Percentiles rank a stretch among this genome's conserved stretches.
phyloP scores from a whole-genome alignment of 2,329 filamentous ascomycete genomes.

The Botrytis pseudocinerea region DNA sequence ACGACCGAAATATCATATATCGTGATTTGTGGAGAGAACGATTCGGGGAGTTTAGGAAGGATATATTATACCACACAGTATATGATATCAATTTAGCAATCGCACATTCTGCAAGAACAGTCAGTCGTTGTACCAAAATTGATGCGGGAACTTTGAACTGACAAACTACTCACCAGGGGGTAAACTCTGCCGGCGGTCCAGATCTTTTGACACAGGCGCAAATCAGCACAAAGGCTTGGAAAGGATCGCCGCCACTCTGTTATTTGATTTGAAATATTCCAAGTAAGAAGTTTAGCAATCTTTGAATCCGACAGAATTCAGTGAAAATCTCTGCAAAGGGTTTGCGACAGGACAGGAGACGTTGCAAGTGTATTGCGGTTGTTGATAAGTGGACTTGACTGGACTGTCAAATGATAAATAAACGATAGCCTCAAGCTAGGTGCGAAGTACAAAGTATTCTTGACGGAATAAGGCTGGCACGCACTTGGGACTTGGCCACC shows the following conservation, averaged over 20 bases:
- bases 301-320: no score
- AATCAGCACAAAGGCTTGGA: not conserved
- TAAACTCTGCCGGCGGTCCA: not conserved
- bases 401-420: not conserved
- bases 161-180: slow-evolving; percentile 2
- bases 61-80: not conserved
- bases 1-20: not conserved
- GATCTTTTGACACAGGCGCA: not conserved
- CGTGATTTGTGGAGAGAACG: not conserved
- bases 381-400: slow-evolving; percentile 6
- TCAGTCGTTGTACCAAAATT: not conserved
- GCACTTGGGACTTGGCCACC: not conserved
- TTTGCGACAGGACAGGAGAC: slow-evolving; percentile 7
- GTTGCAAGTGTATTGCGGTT: not conserved
- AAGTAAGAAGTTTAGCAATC: not conserved
- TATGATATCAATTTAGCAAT: not conserved
- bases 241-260: not conserved
- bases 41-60: not conserved
- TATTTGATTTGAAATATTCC: not conserved
- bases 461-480: not conserved
- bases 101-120: not conserved
- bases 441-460: no score
- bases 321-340: not conserved
- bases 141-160: not conserved
- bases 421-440: not conserved